Percentiles rank a stretch among this genome's conserved stretches.
Conservation (phyloP, 352 stramenopile species). For the Globisporangium cederbergense region DNA sequence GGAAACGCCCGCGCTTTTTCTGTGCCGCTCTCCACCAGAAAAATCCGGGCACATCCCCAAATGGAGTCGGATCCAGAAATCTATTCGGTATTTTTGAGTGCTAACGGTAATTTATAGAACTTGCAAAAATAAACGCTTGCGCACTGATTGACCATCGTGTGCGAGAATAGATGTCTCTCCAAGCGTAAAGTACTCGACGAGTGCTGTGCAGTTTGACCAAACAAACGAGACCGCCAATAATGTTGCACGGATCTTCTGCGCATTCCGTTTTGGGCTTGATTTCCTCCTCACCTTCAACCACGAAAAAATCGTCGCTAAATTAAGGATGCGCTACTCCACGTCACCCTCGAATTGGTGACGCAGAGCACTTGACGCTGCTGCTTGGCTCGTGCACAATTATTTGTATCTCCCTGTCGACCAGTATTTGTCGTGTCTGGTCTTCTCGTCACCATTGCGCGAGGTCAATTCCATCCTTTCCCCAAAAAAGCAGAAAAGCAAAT, state of each 20-base stretch:
- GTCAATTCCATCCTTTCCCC: neutral
- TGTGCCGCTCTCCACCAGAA: neutral
- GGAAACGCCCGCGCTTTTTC: slow-evolving; percentile 1
- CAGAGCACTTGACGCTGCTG: neutral
- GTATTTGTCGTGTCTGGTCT: no score
- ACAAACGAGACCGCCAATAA: neutral
- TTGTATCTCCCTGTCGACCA: neutral
- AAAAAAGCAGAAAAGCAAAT: neutral
- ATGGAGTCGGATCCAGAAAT: neutral
- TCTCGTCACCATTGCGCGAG: no score
- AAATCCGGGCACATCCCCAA: slow-evolving; percentile 5
- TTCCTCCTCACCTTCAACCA: neutral
- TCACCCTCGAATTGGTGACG: neutral
- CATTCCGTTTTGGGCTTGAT: neutral
- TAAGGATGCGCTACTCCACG: neutral
- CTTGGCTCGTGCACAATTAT: neutral
- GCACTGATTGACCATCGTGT: neutral
- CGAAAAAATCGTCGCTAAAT: neutral
- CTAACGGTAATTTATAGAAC: neutral
- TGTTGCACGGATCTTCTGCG: slow-evolving; percentile 5
- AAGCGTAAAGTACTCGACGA: neutral
- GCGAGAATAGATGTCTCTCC: neutral
- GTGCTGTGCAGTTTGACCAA: neutral
- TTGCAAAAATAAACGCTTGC: neutral
- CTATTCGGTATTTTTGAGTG: neutral